These are phyloP conservation scores for Tetracentron sinense DNA, from an alignment of 164 flowering plant genomes.

Conservation along the genomic window DNA sequence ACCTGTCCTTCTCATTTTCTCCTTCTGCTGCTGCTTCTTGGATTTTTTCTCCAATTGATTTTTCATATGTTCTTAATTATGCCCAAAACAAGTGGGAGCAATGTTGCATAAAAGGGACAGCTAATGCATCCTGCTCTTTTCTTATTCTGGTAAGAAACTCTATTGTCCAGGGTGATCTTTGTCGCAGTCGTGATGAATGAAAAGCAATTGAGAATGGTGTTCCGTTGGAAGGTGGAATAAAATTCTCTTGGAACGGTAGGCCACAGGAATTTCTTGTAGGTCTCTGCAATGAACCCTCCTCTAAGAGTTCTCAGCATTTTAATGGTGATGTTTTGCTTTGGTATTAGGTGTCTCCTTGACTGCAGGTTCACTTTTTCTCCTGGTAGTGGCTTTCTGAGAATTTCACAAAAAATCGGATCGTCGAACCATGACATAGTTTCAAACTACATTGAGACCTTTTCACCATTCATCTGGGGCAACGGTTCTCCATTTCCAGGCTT, in stretches of 20 bases:
- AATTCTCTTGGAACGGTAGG: conserved; percentile 22
- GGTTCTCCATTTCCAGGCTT: conserved; percentile 25
- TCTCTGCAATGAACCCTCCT: conserved; percentile 23
- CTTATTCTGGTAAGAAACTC: conserved; percentile 84
- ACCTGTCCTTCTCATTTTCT: no score
- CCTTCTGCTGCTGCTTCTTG: conserved; percentile 67
- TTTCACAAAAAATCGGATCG: conserved; percentile 71
- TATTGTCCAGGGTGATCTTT: conserved; percentile 82
- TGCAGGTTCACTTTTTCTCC: conserved; percentile 26
- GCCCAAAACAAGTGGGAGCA: conserved; percentile 28
- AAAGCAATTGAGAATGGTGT: conserved; percentile 58
- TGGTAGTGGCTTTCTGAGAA: conserved; percentile 35
- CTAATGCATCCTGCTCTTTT: conserved; percentile 58
- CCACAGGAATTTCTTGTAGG: conserved; percentile 20
- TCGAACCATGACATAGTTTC: conserved; percentile 48
- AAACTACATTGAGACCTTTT: conserved; percentile 30
- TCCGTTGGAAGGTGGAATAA: conserved; percentile 22
- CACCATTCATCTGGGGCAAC: conserved; percentile 16
- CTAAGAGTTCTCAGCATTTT: conserved; percentile 22
- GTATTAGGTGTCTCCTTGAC: conserved; percentile 17
- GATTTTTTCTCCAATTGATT: conserved; percentile 62
- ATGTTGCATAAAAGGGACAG: conserved; percentile 39
- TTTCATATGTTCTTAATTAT: conserved; percentile 32
- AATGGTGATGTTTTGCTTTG: conserved; percentile 14
- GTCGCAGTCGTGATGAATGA: conserved; percentile 34